Conservation (phyloP, 139 green algal genomes). For the Bryopsis sp. region DNA sequence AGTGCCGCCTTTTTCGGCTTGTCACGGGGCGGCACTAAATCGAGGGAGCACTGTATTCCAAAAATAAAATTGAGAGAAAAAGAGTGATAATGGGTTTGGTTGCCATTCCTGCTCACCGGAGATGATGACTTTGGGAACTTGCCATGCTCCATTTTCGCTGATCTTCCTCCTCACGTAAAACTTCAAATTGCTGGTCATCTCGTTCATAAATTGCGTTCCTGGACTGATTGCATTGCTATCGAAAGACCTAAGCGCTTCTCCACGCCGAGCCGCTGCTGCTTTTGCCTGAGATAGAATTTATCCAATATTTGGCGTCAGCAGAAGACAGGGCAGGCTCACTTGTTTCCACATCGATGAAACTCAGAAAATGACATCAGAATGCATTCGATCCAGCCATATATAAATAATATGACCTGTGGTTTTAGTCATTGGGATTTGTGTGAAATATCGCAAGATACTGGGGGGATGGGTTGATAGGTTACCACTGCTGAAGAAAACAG, state of each 20-base stretch:
- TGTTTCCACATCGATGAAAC: no score
- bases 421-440: no score
- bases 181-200: slow-evolving; percentile 62
- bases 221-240: slow-evolving; percentile 81
- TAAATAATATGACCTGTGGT: no score
- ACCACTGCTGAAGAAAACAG: no score
- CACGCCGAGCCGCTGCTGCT: neutral
- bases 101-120: slow-evolving; percentile 54
- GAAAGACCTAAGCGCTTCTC: slow-evolving; percentile 33
- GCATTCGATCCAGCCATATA: no score
- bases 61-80: neutral
- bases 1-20: no score
- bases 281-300: neutral
- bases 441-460: no score
- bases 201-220: slow-evolving; percentile 68
- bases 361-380: no score
- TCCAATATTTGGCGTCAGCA: no score
- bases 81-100: neutral
- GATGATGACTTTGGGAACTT: slow-evolving; percentile 65
- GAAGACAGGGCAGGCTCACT: no score
- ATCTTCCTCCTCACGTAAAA: slow-evolving; percentile 87
- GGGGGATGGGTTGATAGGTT: no score
- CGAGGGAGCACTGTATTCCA: neutral
- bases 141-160: slow-evolving; percentile 70
- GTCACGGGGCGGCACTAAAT: no score